A percentile compares a stretch with the other conserved stretches of the same genome.
Evolutionary conservation across 2,329 filamentous ascomycete genomes (phyloP).

Genomic region (Teratosphaeria pseudoeucalypti): DNA sequence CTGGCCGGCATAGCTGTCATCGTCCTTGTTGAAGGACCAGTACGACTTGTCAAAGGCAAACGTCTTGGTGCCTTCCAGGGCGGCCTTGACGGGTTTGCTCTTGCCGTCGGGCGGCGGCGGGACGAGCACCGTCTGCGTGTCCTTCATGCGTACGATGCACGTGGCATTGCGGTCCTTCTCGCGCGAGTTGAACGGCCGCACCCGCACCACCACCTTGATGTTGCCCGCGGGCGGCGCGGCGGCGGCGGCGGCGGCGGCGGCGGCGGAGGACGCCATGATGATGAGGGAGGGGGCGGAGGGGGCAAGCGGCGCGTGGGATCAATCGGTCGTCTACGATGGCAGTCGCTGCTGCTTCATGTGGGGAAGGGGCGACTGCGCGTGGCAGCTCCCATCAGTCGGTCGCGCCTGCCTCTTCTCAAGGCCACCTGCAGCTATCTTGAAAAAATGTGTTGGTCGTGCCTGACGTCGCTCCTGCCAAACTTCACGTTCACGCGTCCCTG

Average conservation of each 20-base stretch:
- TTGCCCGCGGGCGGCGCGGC: conserved; percentile 45
- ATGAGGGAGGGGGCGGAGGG: neutral
- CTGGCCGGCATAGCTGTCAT: conserved; percentile 78
- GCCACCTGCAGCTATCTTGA: neutral
- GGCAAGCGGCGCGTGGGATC: too few species aligned
- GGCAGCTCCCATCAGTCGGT: neutral
- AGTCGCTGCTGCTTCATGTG: neutral
- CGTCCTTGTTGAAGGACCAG: conserved; percentile 87
- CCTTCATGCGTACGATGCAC: conserved; percentile 98
- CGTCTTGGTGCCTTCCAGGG: conserved; percentile 58
- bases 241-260: neutral
- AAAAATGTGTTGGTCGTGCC: neutral
- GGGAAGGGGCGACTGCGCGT: neutral
- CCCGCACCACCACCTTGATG: conserved; percentile 98
- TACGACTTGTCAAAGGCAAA: conserved; percentile 97
- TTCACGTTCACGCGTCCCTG: neutral
- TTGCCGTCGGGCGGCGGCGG: conserved; percentile 53
- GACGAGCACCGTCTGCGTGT: conserved; percentile 74
- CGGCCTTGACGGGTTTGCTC: conserved; percentile 57
- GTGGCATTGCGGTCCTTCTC: conserved; percentile 86
- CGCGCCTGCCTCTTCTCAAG: neutral
- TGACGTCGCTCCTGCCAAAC: neutral
- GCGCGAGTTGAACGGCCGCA: conserved; percentile 75
- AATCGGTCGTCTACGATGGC: too few species aligned
- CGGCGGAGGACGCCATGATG: neutral